Evolutionary conservation across 805 yeast species (phyloP).

Genomic region (Candida orba): DNA sequence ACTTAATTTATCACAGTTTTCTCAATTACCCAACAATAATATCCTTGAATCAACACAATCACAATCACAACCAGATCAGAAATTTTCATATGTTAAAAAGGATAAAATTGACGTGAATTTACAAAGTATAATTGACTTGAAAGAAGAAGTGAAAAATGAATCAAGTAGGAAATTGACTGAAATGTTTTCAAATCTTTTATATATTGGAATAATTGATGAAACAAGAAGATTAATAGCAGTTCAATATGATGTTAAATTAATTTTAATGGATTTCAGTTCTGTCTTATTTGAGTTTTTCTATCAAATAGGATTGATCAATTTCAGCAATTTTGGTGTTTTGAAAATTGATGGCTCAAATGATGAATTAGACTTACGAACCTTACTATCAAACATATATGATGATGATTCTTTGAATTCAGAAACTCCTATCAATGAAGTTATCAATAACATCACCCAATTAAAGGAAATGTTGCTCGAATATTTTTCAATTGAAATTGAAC

Average conservation of each 20-base stretch:
- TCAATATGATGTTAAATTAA: constrained; percentile 74
- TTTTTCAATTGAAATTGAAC: constrained; percentile 45
- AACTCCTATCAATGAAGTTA: constrained; percentile 21
- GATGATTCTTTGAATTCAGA: constrained; percentile 12
- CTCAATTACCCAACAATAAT: background rate
- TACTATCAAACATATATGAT: constrained; percentile 9
- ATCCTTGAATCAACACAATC: background rate
- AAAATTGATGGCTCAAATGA: constrained; percentile 27
- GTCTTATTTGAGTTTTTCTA: constrained; percentile 65
- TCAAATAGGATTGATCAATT: constrained; percentile 70
- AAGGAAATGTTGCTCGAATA: constrained; percentile 77
- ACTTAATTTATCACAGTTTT: background rate
- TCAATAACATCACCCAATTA: constrained; percentile 39
- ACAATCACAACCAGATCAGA: background rate
- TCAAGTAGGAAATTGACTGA: constrained; percentile 53
- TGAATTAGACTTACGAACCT: constrained; percentile 8
- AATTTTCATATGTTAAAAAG: constrained; percentile 9
- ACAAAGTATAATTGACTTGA: constrained; percentile 51
- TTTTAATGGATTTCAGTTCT: constrained; percentile 73
- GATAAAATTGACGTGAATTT: constrained; percentile 39
- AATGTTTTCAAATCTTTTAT: constrained; percentile 61
- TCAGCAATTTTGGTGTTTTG: constrained; percentile 72
- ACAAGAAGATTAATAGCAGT: constrained; percentile 66
- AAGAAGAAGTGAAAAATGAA: constrained; percentile 39
- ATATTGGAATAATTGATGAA: constrained; percentile 78